Base-by-base conservation (phyloP, 192 early-diverging fungal genomes). In the Backusella tarrabulga region DNA sequence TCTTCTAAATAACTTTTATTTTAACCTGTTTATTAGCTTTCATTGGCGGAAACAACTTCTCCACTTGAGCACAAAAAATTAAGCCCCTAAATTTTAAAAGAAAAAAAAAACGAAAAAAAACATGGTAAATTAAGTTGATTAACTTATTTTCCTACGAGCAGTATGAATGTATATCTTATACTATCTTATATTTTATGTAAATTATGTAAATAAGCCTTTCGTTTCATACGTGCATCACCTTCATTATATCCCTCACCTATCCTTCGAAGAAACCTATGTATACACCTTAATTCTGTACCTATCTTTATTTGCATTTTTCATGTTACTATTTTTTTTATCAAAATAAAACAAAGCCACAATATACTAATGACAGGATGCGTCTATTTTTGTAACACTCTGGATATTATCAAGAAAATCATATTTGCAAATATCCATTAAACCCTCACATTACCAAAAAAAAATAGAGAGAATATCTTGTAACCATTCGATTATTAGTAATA, bases 291-390 rank as follows among this genome's bases (percentile, higher is more conserved):
- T 63, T 63, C 56, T 63, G 56, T 63, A 63, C 56, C 21, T 63
- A 63, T 29, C 56, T 63, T 63, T 63, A 63, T 26, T 12, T 63
- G 21, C 56, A 63, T 63, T 29, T 60, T 26, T 63, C 21, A 63
- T 63, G 56, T 63, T 29, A 63, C 23, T 60, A 40, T 63, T 63
- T 63, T 60, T 63, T 26, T 63, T 54, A 54, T 21, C 56, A 63
- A 63, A 63, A 63, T 63, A 63, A 63, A 63, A 63, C 56, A 63
- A 63, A 63, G 56, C 56, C 56, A 63, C 56, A 63, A 29, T 63
- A 63, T 63, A 63, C 56, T 63, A 63, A 63, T 63, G 56, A 29
- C 56, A 63, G 56, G 56, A 63, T 12, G 1, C 14, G 3, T 60
- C 54, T 23, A 60, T 23, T 26, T 60, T 60, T 60, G 54, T 60